Conservation (phyloP, 2,329 filamentous ascomycete genomes). For the Setomelanomma holmii region DNA sequence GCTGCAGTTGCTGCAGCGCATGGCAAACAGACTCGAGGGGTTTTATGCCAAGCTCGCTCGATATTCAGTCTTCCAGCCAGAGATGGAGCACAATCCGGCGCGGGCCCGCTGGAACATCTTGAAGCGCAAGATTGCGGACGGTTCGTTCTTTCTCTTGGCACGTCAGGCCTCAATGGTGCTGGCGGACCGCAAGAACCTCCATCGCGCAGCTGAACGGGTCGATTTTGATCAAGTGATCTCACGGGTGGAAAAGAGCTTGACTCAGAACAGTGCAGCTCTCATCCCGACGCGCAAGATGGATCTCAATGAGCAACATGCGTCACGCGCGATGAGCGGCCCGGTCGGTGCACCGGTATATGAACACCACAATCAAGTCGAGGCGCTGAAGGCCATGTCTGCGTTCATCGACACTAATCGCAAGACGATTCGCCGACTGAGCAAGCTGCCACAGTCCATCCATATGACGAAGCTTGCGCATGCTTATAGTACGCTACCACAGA, state of each 20-base stretch:
- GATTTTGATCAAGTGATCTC: not conserved
- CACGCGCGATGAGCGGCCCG: constrained; percentile 42
- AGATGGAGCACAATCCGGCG: constrained; percentile 61
- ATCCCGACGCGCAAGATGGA: constrained; percentile 24
- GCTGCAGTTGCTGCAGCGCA: constrained; percentile 61
- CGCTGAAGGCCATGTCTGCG: constrained; percentile 54
- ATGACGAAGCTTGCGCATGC: constrained; percentile 25
- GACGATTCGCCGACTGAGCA: constrained; percentile 29
- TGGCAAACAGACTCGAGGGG: constrained; percentile 59
- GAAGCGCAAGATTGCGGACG: constrained; percentile 57
- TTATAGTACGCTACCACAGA: constrained; percentile 14
- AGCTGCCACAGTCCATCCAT: constrained; percentile 21
- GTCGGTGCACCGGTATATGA: constrained; percentile 51
- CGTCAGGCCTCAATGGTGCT: constrained; percentile 30
- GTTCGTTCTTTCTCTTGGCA: constrained; percentile 60
- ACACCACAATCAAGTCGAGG: constrained; percentile 52
- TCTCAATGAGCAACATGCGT: constrained; percentile 55
- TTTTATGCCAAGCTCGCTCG: constrained; percentile 61
- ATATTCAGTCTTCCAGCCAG: constrained; percentile 59
- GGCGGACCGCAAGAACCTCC: not conserved
- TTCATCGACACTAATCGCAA: constrained; percentile 33
- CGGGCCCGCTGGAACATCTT: constrained; percentile 62
- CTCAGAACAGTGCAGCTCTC: not conserved
- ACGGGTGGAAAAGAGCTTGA: not conserved
- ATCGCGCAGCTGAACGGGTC: not conserved